Conservation (phyloP, 768 basidiomycete genomes). For the Mycena polygramma region DNA sequence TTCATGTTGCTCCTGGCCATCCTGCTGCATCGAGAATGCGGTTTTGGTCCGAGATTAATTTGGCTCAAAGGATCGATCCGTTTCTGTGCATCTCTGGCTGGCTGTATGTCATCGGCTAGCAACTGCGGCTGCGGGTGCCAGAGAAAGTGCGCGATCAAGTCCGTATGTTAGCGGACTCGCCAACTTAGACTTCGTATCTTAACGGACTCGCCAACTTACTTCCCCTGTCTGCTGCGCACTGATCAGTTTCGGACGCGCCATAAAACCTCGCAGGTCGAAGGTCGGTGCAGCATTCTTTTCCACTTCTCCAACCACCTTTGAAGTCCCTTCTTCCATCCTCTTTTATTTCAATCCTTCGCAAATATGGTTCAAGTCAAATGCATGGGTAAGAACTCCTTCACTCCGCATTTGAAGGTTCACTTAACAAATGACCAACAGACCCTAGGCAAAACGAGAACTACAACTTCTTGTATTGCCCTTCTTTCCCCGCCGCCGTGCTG, state of each 20-base stretch:
- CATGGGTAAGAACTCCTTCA: not conserved
- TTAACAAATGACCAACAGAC: slow-evolving; percentile 1
- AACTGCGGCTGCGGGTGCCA: too few species aligned
- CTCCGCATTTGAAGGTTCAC: too few species aligned
- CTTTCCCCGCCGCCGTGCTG: slow-evolving; percentile 39
- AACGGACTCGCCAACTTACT: not conserved
- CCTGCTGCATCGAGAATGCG: too few species aligned
- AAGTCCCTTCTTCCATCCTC: not conserved
- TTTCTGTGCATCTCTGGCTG: too few species aligned
- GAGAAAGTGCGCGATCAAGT: too few species aligned
- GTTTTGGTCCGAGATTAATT: too few species aligned
- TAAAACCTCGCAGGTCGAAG: not conserved
- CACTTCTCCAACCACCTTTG: not conserved
- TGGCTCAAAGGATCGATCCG: too few species aligned
- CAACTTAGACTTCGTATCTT: too few species aligned
- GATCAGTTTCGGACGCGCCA: not conserved
- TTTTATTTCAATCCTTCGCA: not conserved
- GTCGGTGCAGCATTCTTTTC: not conserved
- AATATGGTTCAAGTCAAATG: slow-evolving; percentile 23
- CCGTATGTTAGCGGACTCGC: too few species aligned
- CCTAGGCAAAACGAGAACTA: slow-evolving; percentile 23
- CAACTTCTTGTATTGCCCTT: slow-evolving; percentile 38
- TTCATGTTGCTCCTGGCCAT: too few species aligned
- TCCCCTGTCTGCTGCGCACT: not conserved
- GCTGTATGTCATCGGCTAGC: too few species aligned